A percentile compares a stretch with the other conserved stretches of the same genome.
phyloP scores from a whole-genome alignment of 208 protist genomes.

The Vickermania spadyakhi region DNA sequence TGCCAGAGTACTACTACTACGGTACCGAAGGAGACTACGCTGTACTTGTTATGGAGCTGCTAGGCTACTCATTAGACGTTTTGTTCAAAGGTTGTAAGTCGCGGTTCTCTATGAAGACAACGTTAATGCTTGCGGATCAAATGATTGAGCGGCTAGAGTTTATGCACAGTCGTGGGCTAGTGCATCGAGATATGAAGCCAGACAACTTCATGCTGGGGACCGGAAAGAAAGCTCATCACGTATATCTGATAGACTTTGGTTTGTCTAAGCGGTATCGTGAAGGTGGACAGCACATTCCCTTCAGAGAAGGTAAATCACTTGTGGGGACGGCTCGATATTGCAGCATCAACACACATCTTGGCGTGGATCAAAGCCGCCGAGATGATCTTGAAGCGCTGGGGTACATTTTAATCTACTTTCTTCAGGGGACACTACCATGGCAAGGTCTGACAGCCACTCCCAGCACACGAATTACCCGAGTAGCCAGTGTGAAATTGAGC shows the following conservation, averaged over 20 bases:
- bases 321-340: slow-evolving; percentile 78
- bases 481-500: slow-evolving; percentile 48
- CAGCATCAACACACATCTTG: slow-evolving; percentile 97
- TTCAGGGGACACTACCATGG: slow-evolving; percentile 96
- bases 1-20: slow-evolving; percentile 90
- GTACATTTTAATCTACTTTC: slow-evolving; percentile 98
- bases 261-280: slow-evolving; percentile 91
- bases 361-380: slow-evolving; percentile 88
- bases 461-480: slow-evolving; percentile 27
- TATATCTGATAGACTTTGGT: slow-evolving; percentile 93
- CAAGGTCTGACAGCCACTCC: slow-evolving; percentile 44
- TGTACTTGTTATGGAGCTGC: slow-evolving; percentile 59
- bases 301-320: slow-evolving; percentile 47
- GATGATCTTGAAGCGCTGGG: slow-evolving; percentile 78
- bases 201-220: slow-evolving; percentile 39
- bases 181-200: slow-evolving; percentile 43
- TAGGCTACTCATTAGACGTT: slow-evolving; percentile 48
- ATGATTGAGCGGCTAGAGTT: slow-evolving; percentile 57
- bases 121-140: slow-evolving; percentile 96
- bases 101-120: slow-evolving; percentile 95
- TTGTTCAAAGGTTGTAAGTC: slow-evolving; percentile 41
- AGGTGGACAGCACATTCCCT: slow-evolving; percentile 66
- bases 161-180: slow-evolving; percentile 19
- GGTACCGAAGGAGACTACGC: slow-evolving; percentile 93
- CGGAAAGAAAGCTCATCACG: slow-evolving; percentile 11